Base-by-base conservation (phyloP, 306 rosid species). In the Prunus padus region DNA sequence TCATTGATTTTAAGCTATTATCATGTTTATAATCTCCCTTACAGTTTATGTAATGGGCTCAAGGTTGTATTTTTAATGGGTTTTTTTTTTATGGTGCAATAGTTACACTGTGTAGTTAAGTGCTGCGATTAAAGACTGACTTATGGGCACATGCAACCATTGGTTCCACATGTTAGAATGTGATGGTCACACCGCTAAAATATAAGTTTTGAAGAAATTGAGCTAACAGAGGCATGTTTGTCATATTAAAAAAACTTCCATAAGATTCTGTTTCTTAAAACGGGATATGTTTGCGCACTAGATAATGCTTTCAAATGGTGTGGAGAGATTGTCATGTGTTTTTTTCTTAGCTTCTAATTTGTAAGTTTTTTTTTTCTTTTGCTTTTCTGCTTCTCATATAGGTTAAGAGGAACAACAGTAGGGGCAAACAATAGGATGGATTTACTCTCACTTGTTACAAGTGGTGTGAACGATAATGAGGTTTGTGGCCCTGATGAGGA, bases 371-470 rank as follows among this genome's bases (percentile, higher is more conserved):
- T 23, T 72, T 11, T 47, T 49, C 67, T 67, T 72, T 68, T 82
- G 47, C 75, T 5, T 59, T 3, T 31, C 5, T 46, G 3, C 69
- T 42, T 83, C 69, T 75, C 62, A 18, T 67, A 71, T 57, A 90
- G 98, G 89, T 67, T 95, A 76, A 86, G 98, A 83, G 98, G 97
- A 80, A 92, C 97, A 33, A 64, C 72, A 33, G 13, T 76, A 4
- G 98, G 97, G 77, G 96, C 98, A 19, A 95, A 95, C 83, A 95
- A 95, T 75, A 75, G 97, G 76, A 90, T 95, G 98, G 97, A 95
- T 84, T 87, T 90, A 82, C 74, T 89, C 76, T 90, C 97, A 63
- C 98, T 95, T 45, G 97, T 95, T 40, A 95, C 98, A 19, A 84
- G 96, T 65, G 98, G 97, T 78, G 91, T 95, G 73, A 77, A 86